Percentiles rank a stretch among this genome's conserved stretches.
phyloP scores from a whole-genome alignment of 768 basidiomycete genomes.

The Chalciporus piperatus region DNA sequence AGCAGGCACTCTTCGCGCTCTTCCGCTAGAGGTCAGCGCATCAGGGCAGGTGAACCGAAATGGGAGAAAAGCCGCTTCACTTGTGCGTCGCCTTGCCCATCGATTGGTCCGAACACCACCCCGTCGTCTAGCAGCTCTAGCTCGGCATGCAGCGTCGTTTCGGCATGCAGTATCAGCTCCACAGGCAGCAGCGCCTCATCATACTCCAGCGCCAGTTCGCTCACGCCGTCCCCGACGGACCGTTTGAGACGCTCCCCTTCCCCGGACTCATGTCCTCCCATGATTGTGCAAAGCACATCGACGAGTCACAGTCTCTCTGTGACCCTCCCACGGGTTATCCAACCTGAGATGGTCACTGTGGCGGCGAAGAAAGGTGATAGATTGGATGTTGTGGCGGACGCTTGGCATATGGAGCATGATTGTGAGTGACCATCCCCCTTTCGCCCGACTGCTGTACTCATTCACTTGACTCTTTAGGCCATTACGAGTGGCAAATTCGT shows the following conservation, averaged over 20 bases:
- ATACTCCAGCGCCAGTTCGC: constrained; percentile 11
- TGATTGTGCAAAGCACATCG: constrained; percentile 42
- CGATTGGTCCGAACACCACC: constrained; percentile 22
- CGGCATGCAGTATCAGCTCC: constrained; percentile 18
- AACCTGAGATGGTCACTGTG: constrained; percentile 64
- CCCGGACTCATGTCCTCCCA: constrained; percentile 38
- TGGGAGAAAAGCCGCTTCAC: constrained; percentile 30
- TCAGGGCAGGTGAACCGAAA: constrained; percentile 24
- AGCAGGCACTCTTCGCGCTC: constrained; percentile 31
- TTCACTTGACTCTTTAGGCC: constrained; percentile 37
- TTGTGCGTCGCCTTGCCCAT: constrained; percentile 28
- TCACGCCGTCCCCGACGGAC: constrained; percentile 29
- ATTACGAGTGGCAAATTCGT: constrained; percentile 59
- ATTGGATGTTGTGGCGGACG: constrained; percentile 56
- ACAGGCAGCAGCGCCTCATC: constrained; percentile 15
- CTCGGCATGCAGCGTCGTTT: constrained; percentile 26
- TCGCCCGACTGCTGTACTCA: background rate
- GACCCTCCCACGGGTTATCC: constrained; percentile 44
- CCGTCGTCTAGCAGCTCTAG: constrained; percentile 24
- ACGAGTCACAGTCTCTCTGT: constrained; percentile 46
- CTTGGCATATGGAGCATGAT: constrained; percentile 58
- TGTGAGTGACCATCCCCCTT: constrained; percentile 41
- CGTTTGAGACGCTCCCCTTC: constrained; percentile 31
- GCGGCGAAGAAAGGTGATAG: constrained; percentile 58
- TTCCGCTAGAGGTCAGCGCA: constrained; percentile 26